Evolutionary conservation across 2,329 filamentous ascomycete genomes (phyloP), one percentile per base, ranked within the genome.

Genomic region (Neonectria punicea): DNA sequence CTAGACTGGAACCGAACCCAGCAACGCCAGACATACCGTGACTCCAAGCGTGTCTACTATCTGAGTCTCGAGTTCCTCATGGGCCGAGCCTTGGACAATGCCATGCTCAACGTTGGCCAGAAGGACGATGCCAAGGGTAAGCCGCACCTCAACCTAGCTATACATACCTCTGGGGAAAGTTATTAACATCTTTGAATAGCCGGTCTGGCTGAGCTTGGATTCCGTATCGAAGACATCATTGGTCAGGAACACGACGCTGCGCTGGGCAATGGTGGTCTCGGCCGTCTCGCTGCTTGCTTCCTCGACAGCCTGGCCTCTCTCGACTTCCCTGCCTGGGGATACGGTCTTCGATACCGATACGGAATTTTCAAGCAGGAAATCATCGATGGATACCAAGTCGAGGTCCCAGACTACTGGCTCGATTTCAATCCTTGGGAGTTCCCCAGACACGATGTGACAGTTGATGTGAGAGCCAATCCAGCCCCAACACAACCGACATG

Each of bases 361-460:
- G 93, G 93, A 77, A 99, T 99, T 79, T 99, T 99, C 89, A 98
- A 98, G 84, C 96, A 99, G 84, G 96, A 98, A 83, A 98, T 99
- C 74, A 90, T 98, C 65, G 92, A 98, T 76, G 96, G 96, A 63
- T 99, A 98, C 79, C 96, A 99, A 81, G 94, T 99, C 69, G 96
- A 99, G 78, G 92, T 98, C 64, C 96, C 96, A 20, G 96, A 99
- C 79, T 98, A 99, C 82, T 99, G 96, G 96, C 89, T 99, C 58
- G 96, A 98, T 79, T 98, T 98, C 81, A 99, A 99, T 81, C 96
- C 96, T 1, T 99, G 96, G 96, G 96, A 99, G 79, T 99, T 98
- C 76, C 94, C 94, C 46, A 88, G 96, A 71, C 93, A 98, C 79
- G 96, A 99, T 77, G 92, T 99, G 67, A 94, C 92, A 2, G 94